These are phyloP conservation scores for Cytospora leucostoma DNA, from an alignment of 2,329 filamentous ascomycete species.

Conservation along the genomic window DNA sequence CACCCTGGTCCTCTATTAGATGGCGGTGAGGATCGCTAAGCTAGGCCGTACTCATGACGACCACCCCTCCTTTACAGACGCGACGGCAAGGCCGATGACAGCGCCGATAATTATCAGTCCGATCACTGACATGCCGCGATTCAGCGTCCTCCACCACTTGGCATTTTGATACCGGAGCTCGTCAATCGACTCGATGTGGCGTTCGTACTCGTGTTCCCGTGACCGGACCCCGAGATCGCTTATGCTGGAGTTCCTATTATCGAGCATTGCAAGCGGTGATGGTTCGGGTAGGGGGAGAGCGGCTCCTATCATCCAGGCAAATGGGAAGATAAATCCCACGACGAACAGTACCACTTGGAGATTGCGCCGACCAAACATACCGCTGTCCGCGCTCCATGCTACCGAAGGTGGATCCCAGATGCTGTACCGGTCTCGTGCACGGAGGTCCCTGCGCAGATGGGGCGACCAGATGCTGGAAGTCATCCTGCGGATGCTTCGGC, in stretches of 20 bases:
- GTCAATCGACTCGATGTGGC: conserved; percentile 41
- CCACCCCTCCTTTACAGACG: conserved; percentile 53
- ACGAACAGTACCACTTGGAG: conserved; percentile 75
- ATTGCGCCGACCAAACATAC: conserved; percentile 67
- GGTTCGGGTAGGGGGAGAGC: conserved; percentile 69
- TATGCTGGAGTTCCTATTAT: conserved; percentile 48
- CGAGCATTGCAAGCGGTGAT: conserved; percentile 53
- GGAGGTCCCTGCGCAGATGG: conserved; percentile 66
- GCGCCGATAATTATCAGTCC: conserved; percentile 58
- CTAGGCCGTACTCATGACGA: conserved; percentile 11
- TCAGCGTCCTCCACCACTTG: conserved; percentile 61
- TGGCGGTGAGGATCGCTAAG: neutral
- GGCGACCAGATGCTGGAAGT: conserved; percentile 71
- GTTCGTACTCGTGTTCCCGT: conserved; percentile 38
- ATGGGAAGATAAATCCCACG: conserved; percentile 74
- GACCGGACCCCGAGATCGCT: conserved; percentile 40
- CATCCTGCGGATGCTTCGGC: conserved; percentile 46
- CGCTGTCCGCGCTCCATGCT: conserved; percentile 62
- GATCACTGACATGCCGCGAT: conserved; percentile 59
- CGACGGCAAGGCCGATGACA: conserved; percentile 52
- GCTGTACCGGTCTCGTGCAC: conserved; percentile 55
- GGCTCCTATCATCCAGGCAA: conserved; percentile 80
- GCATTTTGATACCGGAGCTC: conserved; percentile 54
- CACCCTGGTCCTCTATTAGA: neutral
- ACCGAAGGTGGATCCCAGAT: conserved; percentile 75